Percentiles rank a stretch among this genome's conserved stretches.
phyloP scores from a whole-genome alignment of 805 yeast genomes.

The Grigorovia yakushimaensis region DNA sequence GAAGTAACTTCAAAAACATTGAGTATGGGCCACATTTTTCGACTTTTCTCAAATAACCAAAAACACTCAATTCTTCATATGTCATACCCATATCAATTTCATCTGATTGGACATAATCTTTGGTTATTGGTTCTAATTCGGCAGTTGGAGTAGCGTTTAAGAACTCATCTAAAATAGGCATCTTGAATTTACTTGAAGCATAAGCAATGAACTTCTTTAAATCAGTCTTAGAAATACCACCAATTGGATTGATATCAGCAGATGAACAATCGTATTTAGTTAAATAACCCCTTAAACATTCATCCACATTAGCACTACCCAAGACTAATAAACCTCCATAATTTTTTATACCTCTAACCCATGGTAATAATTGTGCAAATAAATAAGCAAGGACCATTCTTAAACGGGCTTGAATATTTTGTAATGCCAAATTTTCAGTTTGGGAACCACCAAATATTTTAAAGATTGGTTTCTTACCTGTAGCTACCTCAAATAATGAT shows the following conservation, averaged over 20 bases:
- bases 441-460: constrained; percentile 90
- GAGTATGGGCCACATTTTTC: constrained; percentile 95
- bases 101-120: constrained; percentile 86
- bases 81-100: constrained; percentile 98
- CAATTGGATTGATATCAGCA: constrained; percentile 96
- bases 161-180: constrained; percentile 73
- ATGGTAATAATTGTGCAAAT: constrained; percentile 90
- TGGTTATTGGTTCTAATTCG: constrained; percentile 92
- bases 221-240: constrained; percentile 96
- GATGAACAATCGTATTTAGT: constrained; percentile 96
- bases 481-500: constrained; percentile 71
- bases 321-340: constrained; percentile 73
- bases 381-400: constrained; percentile 91
- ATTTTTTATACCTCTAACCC: constrained; percentile 66
- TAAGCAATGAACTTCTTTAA: constrained; percentile 76
- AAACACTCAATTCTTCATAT: constrained; percentile 82
- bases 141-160: constrained; percentile 95
- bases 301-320: constrained; percentile 97
- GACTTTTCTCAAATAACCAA: constrained; percentile 85
- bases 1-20: constrained; percentile 82
- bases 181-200: constrained; percentile 56
- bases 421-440: constrained; percentile 87
- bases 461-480: constrained; percentile 82
- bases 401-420: constrained; percentile 91
- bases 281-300: constrained; percentile 86